Conservation (phyloP, 208 protist species). For the Acanthamoeba triangularis region DNA sequence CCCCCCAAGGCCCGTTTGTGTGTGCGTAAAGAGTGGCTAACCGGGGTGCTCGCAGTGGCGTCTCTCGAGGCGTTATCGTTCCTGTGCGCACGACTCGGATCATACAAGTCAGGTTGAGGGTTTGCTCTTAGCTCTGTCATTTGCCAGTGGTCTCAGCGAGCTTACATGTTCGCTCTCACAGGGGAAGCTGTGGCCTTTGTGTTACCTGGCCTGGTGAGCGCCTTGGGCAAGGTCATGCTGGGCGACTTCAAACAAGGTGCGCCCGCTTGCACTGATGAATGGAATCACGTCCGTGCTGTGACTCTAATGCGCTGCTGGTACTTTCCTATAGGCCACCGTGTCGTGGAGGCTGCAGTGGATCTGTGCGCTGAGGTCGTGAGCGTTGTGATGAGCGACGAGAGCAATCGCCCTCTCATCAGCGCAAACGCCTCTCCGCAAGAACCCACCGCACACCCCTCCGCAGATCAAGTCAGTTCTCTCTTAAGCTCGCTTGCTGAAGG, state of each 20-base stretch:
- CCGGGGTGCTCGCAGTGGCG: not conserved
- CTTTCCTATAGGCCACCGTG: slow-evolving; percentile 18
- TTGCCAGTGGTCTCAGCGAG: not conserved
- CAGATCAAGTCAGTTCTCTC: not conserved
- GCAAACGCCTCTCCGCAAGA: not conserved
- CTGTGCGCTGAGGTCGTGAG: slow-evolving; percentile 35
- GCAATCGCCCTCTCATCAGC: not conserved
- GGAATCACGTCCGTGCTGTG: too few species aligned
- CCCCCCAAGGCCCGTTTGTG: not conserved
- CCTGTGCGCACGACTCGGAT: not conserved
- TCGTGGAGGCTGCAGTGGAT: slow-evolving; percentile 26
- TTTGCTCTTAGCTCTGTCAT: not conserved
- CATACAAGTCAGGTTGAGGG: slow-evolving; percentile 30
- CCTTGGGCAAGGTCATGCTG: slow-evolving; percentile 63
- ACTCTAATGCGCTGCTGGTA: not conserved
- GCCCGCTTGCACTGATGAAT: not conserved
- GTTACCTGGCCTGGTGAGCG: slow-evolving; percentile 46
- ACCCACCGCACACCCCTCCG: not conserved
- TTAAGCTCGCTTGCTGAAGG: not conserved
- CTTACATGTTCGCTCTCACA: not conserved
- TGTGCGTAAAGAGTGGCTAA: not conserved
- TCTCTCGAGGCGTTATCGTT: not conserved
- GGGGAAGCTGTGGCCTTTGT: slow-evolving; percentile 60
- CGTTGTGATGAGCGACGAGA: slow-evolving; percentile 8
- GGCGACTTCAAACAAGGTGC: slow-evolving; percentile 70